phyloP scores from a whole-genome alignment of 176 grass and related monocot species.

The Phyllostachys edulis region DNA sequence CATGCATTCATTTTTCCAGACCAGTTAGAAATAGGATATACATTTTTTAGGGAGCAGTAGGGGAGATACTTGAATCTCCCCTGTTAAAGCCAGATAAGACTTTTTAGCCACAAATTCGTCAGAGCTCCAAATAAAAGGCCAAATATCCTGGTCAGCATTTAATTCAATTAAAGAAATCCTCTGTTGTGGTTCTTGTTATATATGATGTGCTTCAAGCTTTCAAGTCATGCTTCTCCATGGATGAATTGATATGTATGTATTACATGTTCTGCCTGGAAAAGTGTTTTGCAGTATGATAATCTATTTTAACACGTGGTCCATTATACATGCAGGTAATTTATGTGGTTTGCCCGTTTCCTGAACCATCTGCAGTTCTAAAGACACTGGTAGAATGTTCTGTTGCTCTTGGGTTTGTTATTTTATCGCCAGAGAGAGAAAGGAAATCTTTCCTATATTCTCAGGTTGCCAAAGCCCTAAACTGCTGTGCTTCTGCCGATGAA shows the following conservation, averaged over 20 bases:
- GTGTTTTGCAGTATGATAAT: background rate
- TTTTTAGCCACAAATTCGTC: background rate
- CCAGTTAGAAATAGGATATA: background rate
- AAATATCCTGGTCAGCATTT: background rate
- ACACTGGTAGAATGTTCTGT: slow-evolving; percentile 86
- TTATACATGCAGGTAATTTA: slow-evolving; percentile 74
- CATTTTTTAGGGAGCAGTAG: background rate
- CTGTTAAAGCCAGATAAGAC: background rate
- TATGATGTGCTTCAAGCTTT: background rate
- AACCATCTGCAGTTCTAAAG: slow-evolving; percentile 75
- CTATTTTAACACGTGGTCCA: slow-evolving; percentile 26
- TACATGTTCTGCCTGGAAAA: slow-evolving; percentile 28
- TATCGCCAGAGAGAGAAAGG: slow-evolving; percentile 65
- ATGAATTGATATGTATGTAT: background rate
- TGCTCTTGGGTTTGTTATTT: slow-evolving; percentile 77
- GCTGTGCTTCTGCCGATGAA: slow-evolving; percentile 60
- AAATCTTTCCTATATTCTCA: slow-evolving; percentile 69
- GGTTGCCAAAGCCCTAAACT: slow-evolving; percentile 63
- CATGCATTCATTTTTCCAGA: background rate
- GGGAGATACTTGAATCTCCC: background rate
- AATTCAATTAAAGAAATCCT: background rate
- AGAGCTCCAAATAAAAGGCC: background rate
- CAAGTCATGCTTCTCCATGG: background rate
- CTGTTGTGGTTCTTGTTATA: background rate
- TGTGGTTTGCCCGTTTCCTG: slow-evolving; percentile 91